Percentiles rank a stretch among this genome's conserved stretches.
These are phyloP conservation scores for Moesziomyces antarcticus DNA, from an alignment of 1,284 basidiomycete species.

Conservation along the genomic window DNA sequence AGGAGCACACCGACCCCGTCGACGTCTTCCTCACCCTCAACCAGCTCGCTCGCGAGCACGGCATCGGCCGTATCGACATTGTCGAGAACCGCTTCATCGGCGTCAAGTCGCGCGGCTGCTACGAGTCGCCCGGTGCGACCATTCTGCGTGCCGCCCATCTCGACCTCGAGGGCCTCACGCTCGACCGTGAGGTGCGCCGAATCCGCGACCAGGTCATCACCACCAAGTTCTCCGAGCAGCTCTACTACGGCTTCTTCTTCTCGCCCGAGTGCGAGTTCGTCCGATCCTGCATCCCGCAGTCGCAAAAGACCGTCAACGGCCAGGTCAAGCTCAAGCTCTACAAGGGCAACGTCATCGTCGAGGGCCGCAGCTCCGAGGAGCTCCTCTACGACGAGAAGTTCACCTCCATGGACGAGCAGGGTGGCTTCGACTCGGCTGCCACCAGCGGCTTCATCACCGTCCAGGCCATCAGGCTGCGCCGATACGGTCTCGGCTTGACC, in stretches of 20 bases:
- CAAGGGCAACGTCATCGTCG: conserved; percentile 95
- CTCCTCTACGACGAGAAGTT: conserved; percentile 92
- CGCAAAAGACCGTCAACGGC: conserved; percentile 96
- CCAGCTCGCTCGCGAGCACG: conserved; percentile 90
- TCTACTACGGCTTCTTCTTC: conserved; percentile 96
- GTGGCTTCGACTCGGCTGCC: conserved; percentile 80
- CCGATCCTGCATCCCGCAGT: conserved; percentile 79
- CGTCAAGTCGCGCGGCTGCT: conserved; percentile 98
- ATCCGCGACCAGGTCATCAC: conserved; percentile 96
- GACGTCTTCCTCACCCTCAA: conserved; percentile 95
- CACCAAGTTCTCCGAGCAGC: conserved; percentile 84
- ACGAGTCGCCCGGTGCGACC: conserved; percentile 95
- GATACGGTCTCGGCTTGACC: conserved; percentile 59
- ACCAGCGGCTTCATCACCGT: conserved; percentile 66
- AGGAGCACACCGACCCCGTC: conserved; percentile 81
- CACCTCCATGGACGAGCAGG: conserved; percentile 99
- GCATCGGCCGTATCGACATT: conserved; percentile 95
- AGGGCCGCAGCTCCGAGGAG: conserved; percentile 89
- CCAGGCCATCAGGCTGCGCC: conserved; percentile 64
- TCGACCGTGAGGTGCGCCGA: conserved; percentile 95
- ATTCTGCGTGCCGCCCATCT: conserved; percentile 95
- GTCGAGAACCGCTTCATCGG: conserved; percentile 99
- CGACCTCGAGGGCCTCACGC: conserved; percentile 94
- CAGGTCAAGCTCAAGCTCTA: conserved; percentile 88
- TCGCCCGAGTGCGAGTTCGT: conserved; percentile 94